Percentiles rank a stretch among this genome's conserved stretches.
These are phyloP conservation scores for Dryas drummondii DNA, from an alignment of 306 rosid genomes.

Conservation along the genomic window DNA sequence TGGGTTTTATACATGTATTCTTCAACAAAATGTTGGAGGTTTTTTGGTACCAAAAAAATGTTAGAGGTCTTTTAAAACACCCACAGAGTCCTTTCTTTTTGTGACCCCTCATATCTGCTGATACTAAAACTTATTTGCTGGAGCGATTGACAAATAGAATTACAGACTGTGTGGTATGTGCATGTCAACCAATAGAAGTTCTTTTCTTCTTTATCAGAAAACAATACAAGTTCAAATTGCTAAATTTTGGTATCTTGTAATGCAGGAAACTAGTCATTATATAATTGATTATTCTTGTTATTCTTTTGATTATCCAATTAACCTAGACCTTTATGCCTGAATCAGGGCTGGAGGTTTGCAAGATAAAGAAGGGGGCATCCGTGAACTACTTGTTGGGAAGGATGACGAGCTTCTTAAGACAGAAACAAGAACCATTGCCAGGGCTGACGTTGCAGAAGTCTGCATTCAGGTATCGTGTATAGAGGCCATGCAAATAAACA, in stretches of 20 bases:
- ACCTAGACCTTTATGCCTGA: conserved; percentile 9
- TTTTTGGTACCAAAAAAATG: too few species aligned
- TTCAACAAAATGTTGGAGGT: neutral
- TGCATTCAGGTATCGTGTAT: conserved; percentile 72
- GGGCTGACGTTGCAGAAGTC: conserved; percentile 92
- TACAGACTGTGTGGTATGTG: neutral
- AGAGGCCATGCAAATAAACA: neutral
- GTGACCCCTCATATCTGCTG: neutral
- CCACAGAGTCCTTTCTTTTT: neutral
- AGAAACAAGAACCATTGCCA: conserved; percentile 71
- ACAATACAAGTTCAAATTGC: neutral
- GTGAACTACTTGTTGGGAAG: conserved; percentile 81
- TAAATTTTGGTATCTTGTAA: neutral
- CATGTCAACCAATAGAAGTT: neutral
- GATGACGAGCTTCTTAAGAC: conserved; percentile 91
- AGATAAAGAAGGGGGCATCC: conserved; percentile 79
- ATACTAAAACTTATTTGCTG: neutral
- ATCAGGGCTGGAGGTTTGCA: conserved; percentile 91
- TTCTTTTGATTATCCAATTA: neutral
- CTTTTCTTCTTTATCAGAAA: too few species aligned
- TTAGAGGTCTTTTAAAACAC: neutral
- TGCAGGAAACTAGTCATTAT: neutral
- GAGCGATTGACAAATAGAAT: neutral
- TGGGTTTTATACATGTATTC: neutral
- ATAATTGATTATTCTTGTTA: neutral